Percentiles rank a stretch among this genome's conserved stretches.
These are phyloP conservation scores for Saturnispora gosingensis DNA, from an alignment of 805 yeast genomes.

Conservation along the genomic window DNA sequence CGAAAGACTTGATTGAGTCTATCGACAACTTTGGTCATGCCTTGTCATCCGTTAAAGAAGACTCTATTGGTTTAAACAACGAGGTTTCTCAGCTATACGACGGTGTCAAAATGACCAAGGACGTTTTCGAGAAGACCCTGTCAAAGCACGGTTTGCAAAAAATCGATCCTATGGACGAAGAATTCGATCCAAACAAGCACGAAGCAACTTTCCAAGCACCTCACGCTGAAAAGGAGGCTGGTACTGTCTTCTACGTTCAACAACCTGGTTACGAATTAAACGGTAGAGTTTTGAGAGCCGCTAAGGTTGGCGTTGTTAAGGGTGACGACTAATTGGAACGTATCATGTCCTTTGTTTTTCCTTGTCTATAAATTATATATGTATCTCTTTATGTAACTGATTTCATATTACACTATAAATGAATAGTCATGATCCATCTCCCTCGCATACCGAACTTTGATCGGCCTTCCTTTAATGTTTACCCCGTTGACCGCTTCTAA, in stretches of 20 bases:
- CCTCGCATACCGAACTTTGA: constrained; percentile 26
- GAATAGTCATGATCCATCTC: constrained; percentile 18
- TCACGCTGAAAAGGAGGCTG: constrained; percentile 82
- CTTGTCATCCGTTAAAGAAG: constrained; percentile 58
- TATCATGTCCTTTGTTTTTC: background rate
- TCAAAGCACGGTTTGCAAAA: constrained; percentile 70
- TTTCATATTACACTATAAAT: constrained; percentile 17
- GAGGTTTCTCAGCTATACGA: constrained; percentile 72
- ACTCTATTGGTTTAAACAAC: constrained; percentile 44
- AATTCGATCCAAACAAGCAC: constrained; percentile 83
- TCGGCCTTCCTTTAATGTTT: constrained; percentile 36
- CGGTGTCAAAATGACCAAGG: constrained; percentile 86
- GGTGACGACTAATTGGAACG: constrained; percentile 28
- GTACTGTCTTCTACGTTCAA: constrained; percentile 87
- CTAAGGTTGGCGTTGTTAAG: constrained; percentile 91
- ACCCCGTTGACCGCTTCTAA: constrained; percentile 33
- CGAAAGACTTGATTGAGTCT: constrained; percentile 81
- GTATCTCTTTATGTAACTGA: background rate
- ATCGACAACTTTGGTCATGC: constrained; percentile 89
- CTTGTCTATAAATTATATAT: constrained; percentile 2
- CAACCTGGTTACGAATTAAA: constrained; percentile 82
- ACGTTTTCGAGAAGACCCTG: constrained; percentile 76
- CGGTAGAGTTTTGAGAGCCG: constrained; percentile 85
- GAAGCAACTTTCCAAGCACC: constrained; percentile 89
- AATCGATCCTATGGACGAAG: constrained; percentile 75